Evolutionary conservation across 768 basidiomycete genomes (phyloP).

Genomic region (Rhodotorula paludigena): DNA sequence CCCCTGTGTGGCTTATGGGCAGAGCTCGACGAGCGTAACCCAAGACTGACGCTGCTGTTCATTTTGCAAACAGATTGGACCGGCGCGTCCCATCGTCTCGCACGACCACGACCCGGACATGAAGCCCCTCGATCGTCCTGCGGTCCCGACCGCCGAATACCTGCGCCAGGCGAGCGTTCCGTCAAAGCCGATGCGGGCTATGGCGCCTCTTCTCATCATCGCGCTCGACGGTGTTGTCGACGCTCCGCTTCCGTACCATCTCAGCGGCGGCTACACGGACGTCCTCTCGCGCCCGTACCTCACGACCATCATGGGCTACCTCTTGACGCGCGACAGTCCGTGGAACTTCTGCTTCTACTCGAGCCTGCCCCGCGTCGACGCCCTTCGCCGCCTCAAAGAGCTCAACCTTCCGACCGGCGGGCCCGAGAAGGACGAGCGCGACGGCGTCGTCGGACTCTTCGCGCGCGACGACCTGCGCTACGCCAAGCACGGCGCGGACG

Average conservation of each 20-base stretch:
- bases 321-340: constrained; percentile 9
- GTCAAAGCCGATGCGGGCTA: not conserved
- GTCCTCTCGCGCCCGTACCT: constrained; percentile 24
- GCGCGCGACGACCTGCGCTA: constrained; percentile 20
- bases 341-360: constrained; percentile 29
- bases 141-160: constrained; percentile 1
- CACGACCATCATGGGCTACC: constrained; percentile 21
- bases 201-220: constrained; percentile 22
- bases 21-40: no score
- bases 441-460: constrained; percentile 28
- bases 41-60: no score
- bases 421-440: constrained; percentile 34
- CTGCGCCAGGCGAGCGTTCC: constrained; percentile 5
- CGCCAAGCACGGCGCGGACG: not conserved
- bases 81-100: no score
- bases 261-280: constrained; percentile 27
- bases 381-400: constrained; percentile 10
- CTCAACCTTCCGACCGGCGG: constrained; percentile 35
- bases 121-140: not conserved
- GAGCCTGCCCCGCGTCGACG: constrained; percentile 11
- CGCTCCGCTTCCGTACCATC: constrained; percentile 20
- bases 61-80: no score
- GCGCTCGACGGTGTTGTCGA: constrained; percentile 27
- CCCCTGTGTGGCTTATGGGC: no score
- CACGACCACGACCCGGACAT: constrained; percentile 1